Base-by-base conservation (phyloP, 2,329 filamentous ascomycete genomes). In the Aspergillus tamarii region DNA sequence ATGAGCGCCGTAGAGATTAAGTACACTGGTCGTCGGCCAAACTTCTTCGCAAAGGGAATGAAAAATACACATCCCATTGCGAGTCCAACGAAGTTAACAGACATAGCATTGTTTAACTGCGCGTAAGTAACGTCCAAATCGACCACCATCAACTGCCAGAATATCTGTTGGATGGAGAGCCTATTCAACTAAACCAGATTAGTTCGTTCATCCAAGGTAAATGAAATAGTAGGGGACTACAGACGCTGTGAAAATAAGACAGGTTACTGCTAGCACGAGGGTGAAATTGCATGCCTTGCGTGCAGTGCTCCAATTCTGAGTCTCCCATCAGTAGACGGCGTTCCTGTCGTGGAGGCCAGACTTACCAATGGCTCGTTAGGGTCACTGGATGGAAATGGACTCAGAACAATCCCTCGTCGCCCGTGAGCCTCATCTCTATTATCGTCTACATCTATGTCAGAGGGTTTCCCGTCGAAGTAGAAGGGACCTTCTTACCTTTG, bases 101-200 rank as follows among this genome's bases (percentile, higher is more conserved):
- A 84, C 65, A 79, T 81, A 3, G 77, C 77, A 53, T 81, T 76
- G 58, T 84, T 85, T 41, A 85, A 65, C 1, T 78, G 69, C 0
- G 70, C 66, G 63, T 77, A 79, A 36, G 72, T 77, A 63, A 83
- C 81, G 21, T 77, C 70, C 1, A 86, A 74, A 60, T 85, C 77
- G 1, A 72, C 61, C 12, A 78, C 76, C 76, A 84, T 78, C n/a
- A 79, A 74, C 0, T 78, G 80, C 83, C 83, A 84, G 28, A 80
- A 79, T 3, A 80, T 75, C 1, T 72, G 60, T 32, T 81, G 81
- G 19, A 80, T 79, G 1, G 80, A 76, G 53, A 82, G 57, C 1
- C 73, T 75, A 21, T 48, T n/a, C 23, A 50, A 16, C 2, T 14
- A 28, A 19, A 9, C 4, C 26, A 4, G 9, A 4, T 50, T 30